phyloP scores from a whole-genome alignment of 192 early-diverging fungal species.

The Coemansia sp. region DNA sequence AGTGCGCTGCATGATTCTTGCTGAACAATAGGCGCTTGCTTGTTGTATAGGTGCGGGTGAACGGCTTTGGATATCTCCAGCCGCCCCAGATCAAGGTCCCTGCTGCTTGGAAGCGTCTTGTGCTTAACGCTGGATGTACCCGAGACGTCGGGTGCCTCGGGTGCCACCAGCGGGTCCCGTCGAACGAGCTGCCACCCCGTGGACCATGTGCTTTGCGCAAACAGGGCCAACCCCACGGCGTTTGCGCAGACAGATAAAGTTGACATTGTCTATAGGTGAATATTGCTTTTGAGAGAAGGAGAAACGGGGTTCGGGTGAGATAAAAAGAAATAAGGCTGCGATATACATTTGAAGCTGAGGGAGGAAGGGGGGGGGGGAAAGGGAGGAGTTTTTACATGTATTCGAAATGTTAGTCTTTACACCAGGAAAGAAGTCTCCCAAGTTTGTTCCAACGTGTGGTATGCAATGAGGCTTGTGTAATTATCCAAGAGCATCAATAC shows the following conservation, averaged over 20 bases:
- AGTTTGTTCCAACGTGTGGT: neutral
- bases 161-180: conserved; percentile 8
- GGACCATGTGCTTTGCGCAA: conserved; percentile 6
- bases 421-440: too few relatives aligned
- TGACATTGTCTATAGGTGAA: neutral
- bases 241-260: conserved; percentile 8
- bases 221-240: conserved; percentile 12
- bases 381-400: too few relatives aligned
- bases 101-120: neutral
- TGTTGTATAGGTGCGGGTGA: conserved; percentile 14
- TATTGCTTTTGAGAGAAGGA: neutral
- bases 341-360: too few relatives aligned
- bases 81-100: neutral
- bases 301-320: neutral
- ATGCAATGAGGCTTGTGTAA: neutral
- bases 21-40: neutral
- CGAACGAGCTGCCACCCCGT: neutral
- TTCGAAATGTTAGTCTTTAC: too few relatives aligned
- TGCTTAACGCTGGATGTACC: neutral
- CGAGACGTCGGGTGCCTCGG: neutral
- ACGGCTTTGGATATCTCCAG: conserved; percentile 24
- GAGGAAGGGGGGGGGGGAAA: too few relatives aligned
- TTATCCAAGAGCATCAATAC: neutral
- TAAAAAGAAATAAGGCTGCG: neutral
- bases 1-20: neutral